Base-by-base conservation (phyloP, 108 stramenopile species). In the Pseudonitzschia delicatissima region DNA sequence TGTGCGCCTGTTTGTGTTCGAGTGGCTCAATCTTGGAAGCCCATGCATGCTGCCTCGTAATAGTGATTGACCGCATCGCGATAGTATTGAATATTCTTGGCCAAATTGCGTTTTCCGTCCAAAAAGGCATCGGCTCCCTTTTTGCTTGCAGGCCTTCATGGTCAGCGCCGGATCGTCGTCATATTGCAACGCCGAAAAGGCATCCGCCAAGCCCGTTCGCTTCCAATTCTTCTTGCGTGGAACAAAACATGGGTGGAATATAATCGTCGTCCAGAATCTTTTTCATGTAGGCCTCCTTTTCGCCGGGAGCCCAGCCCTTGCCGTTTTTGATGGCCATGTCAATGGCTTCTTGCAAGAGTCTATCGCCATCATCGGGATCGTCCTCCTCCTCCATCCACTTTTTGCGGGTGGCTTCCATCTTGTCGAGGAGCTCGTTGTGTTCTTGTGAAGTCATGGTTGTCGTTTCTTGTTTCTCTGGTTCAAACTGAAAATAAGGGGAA, bases 51-150 rank as follows among this genome's bases (percentile, higher is more conserved):
- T 33, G 91, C 82, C 77, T 90, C 86, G 35, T 87, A 88, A 49
- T 92, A 95, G 68, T 91, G 89, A 64, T 95, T 95, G 33, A 95
- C 69, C n/a, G 93, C 93, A 68, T 90, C 87, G 1, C 93, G 90
- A 71, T 83, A 95, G 57, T 90, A 95, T 71, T 91, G 84, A 13
- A 90, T 61, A 64, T 93, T 93, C 35, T 83, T 82, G 3, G 83
- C 89, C 60, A 82, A 71, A 77, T 95, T 95, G 50, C 82, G 75
- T 63, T 87, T 88, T 9, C 93, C 93, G 61, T 86, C 64, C 27
- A 74, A 39, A 53, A 90, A 82, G 26, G 87, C 79, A 3, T 95
- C 80, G 57, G 86, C 86, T 23, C 90, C 93, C n/a, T 64, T 90
- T 90, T 57, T 82, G 71, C 58, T 82, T 80, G 69, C 79, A 88